Evolutionary conservation across 352 stramenopile species (phyloP).

Genomic region (Thalassiosira exigua): DNA sequence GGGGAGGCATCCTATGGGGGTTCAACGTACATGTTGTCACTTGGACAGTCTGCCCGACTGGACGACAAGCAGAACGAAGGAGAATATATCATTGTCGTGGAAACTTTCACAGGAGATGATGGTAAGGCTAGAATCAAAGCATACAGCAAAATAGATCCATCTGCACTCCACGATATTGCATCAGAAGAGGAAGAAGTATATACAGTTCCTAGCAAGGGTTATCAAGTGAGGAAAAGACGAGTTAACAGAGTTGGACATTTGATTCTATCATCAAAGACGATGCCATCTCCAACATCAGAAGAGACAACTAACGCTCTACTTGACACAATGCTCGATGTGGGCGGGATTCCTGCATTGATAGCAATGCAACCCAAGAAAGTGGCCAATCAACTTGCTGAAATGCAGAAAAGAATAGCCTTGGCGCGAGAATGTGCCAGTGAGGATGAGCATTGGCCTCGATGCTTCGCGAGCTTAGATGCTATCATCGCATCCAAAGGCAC

Average conservation of each 20-base stretch:
- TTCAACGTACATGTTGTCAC: slow-evolving; percentile 67
- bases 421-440: slow-evolving; percentile 38
- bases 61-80: slow-evolving; percentile 53
- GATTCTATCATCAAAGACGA: slow-evolving; percentile 60
- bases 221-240: slow-evolving; percentile 64
- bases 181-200: slow-evolving; percentile 59
- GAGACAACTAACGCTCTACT: slow-evolving; percentile 56
- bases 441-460: slow-evolving; percentile 49
- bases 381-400: slow-evolving; percentile 41
- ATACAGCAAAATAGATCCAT: slow-evolving; percentile 55
- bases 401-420: slow-evolving; percentile 48
- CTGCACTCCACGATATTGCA: slow-evolving; percentile 41
- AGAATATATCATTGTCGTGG: slow-evolving; percentile 64
- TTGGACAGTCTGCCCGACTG: slow-evolving; percentile 65
- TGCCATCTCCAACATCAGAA: slow-evolving; percentile 59
- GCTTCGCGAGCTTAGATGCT: slow-evolving; percentile 56
- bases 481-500: slow-evolving; percentile 27
- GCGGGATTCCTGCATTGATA: slow-evolving; percentile 60
- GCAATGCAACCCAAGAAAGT: slow-evolving; percentile 54
- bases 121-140: slow-evolving; percentile 65
- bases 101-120: slow-evolving; percentile 74
- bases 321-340: slow-evolving; percentile 55
- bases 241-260: slow-evolving; percentile 60
- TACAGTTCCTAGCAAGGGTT: slow-evolving; percentile 63
- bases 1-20: slow-evolving; percentile 68